Conservation (phyloP, 1,139 yeast species). For the Geotrichum bryndzae region DNA sequence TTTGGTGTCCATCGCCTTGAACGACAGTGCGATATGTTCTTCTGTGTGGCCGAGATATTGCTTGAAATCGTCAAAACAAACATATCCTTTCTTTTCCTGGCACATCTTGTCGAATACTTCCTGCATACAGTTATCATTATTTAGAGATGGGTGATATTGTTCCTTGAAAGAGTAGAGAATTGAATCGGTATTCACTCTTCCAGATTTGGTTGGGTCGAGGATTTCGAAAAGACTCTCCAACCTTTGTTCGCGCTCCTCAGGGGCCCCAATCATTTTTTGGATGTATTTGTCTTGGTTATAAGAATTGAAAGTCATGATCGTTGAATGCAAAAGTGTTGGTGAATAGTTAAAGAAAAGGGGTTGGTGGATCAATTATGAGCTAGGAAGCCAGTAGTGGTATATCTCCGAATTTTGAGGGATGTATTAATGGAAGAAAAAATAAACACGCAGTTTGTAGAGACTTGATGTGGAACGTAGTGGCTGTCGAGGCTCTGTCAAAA, state of each 20-base stretch:
- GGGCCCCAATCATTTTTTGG: no score
- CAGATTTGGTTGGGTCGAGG: conserved; percentile 24
- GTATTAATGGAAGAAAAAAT: no score
- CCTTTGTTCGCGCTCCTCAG: conserved; percentile 32
- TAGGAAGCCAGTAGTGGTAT: no score
- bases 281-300: no score
- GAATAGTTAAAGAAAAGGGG: no score
- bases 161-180: conserved; percentile 24
- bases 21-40: conserved; percentile 63
- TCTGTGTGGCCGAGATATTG: conserved; percentile 58
- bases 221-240: conserved; percentile 29
- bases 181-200: conserved; percentile 23
- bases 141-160: conserved; percentile 45
- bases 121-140: conserved; percentile 55
- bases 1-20: conserved; percentile 63
- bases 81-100: conserved; percentile 48
- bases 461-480: no score
- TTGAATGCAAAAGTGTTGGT: no score
- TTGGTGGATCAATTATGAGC: no score
- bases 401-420: no score
- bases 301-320: no score
- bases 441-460: no score
- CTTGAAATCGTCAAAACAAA: conserved; percentile 59
- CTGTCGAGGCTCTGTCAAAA: no score
- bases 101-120: conserved; percentile 48